Percentiles rank a stretch among this genome's conserved stretches.
phyloP scores from a whole-genome alignment of 768 basidiomycete genomes.

The Hortiboletus flavorubellus region DNA sequence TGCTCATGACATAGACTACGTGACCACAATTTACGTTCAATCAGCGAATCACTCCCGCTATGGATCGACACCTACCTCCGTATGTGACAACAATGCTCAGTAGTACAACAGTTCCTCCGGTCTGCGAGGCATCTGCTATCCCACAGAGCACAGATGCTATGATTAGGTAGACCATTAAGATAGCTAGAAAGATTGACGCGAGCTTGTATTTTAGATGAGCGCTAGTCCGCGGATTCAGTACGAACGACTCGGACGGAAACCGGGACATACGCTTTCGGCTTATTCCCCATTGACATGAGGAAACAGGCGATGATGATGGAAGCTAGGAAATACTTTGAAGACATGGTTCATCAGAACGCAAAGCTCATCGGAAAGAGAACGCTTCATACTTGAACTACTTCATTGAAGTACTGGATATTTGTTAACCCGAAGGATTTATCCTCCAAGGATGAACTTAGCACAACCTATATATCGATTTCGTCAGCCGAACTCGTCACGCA shows the following conservation, averaged over 20 bases:
- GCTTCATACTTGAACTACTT: conserved; percentile 59
- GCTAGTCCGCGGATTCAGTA: conserved; percentile 8
- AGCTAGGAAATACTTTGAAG: conserved; percentile 69
- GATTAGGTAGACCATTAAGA: conserved; percentile 82
- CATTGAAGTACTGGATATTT: conserved; percentile 71
- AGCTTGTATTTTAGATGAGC: conserved; percentile 69
- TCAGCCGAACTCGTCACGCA: background rate
- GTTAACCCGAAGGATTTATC: conserved; percentile 61
- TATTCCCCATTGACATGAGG: conserved; percentile 94
- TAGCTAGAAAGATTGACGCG: conserved; percentile 67
- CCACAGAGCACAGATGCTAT: conserved; percentile 80
- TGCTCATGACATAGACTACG: conserved; percentile 72
- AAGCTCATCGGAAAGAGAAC: background rate
- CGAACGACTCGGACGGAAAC: background rate
- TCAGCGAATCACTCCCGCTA: background rate
- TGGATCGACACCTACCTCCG: conserved; percentile 49
- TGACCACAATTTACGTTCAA: background rate
- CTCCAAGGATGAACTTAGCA: conserved; percentile 87
- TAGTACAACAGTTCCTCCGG: conserved; percentile 69
- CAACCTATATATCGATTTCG: conserved; percentile 46
- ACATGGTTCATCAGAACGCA: background rate
- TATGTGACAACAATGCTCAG: conserved; percentile 86
- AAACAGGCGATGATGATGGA: conserved; percentile 87
- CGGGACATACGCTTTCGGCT: conserved; percentile 66
- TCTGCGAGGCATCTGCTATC: conserved; percentile 63